Percentiles rank a stretch among this genome's conserved stretches.
Evolutionary conservation across 2,329 filamentous ascomycete species (phyloP).

Genomic region (Gaeumannomyces tritici): DNA sequence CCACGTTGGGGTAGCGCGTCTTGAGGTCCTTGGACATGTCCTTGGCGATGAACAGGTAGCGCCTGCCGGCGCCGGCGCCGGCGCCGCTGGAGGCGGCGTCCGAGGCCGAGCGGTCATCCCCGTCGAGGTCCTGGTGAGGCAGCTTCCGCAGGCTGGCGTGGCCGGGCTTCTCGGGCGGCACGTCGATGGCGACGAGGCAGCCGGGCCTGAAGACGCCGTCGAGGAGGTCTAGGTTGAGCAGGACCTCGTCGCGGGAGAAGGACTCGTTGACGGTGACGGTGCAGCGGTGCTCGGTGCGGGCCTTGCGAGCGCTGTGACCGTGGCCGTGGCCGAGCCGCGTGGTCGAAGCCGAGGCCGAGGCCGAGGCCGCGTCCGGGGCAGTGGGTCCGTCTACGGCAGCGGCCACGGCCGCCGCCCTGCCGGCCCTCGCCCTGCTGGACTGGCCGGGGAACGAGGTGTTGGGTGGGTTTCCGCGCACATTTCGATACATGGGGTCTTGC

Average conservation of each 20-base stretch:
- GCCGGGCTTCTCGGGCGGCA: slow-evolving; percentile 31
- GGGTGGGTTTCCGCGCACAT: slow-evolving; percentile 2
- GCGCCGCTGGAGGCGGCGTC: slow-evolving; percentile 6
- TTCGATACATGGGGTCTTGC: slow-evolving; percentile 1
- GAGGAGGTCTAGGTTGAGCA: slow-evolving; percentile 67
- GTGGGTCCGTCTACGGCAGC: neutral
- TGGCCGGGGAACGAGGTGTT: slow-evolving; percentile 40
- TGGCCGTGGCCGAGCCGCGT: slow-evolving; percentile 13
- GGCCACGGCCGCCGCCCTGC: slow-evolving; percentile 25
- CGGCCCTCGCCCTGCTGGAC: slow-evolving; percentile 22
- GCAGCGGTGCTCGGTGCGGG: slow-evolving; percentile 35
- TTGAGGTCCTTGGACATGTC: slow-evolving; percentile 62
- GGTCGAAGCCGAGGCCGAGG: slow-evolving; percentile 39
- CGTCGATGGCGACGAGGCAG: slow-evolving; percentile 63
- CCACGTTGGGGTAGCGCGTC: slow-evolving; percentile 50
- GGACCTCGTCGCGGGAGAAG: slow-evolving; percentile 67
- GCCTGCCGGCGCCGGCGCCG: slow-evolving; percentile 21
- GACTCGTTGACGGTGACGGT: slow-evolving; percentile 58
- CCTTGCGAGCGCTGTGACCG: slow-evolving; percentile 10
- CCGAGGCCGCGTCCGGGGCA: slow-evolving; percentile 33
- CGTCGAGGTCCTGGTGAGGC: slow-evolving; percentile 7
- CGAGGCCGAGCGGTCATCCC: slow-evolving; percentile 12
- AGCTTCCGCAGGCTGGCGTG: slow-evolving; percentile 23
- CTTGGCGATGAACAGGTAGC: slow-evolving; percentile 64
- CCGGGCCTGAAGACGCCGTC: slow-evolving; percentile 54